phyloP scores from a whole-genome alignment of 306 rosid species.

The Oxytropis ochrocephala region DNA sequence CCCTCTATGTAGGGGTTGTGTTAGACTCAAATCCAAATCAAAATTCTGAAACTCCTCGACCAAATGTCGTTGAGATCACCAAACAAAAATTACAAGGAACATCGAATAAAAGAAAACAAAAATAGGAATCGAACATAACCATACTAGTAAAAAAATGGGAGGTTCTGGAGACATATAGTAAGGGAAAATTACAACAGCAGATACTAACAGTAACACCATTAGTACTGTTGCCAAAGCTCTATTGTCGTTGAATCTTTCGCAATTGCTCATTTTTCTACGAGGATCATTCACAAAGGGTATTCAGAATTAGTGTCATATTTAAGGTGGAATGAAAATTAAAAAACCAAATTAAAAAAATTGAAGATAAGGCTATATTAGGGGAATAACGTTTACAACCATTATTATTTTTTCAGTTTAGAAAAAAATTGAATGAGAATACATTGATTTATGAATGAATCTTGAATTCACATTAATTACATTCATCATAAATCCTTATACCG shows the following conservation, averaged over 20 bases:
- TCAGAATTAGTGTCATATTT: neutral
- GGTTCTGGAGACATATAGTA: conserved; percentile 22
- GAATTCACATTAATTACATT: neutral
- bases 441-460: neutral
- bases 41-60: neutral
- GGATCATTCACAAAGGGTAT: neutral
- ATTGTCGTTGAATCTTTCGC: neutral
- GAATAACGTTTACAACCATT: neutral
- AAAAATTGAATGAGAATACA: neutral
- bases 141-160: conserved; percentile 14
- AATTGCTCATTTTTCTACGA: neutral
- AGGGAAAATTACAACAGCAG: conserved; percentile 20
- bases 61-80: conserved; percentile 19
- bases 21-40: too few species aligned
- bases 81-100: conserved; percentile 19
- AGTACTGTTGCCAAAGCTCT: conserved; percentile 15
- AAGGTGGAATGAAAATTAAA: neutral
- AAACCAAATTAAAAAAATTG: too few species aligned
- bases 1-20: too few species aligned
- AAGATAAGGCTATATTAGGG: too few species aligned
- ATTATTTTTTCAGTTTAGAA: neutral
- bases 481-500: neutral
- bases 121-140: conserved; percentile 22
- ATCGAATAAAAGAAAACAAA: conserved; percentile 19
- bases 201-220: conserved; percentile 19